These are phyloP conservation scores for Phytopythium delawarense DNA, from an alignment of 352 stramenopile species.

Conservation along the genomic window DNA sequence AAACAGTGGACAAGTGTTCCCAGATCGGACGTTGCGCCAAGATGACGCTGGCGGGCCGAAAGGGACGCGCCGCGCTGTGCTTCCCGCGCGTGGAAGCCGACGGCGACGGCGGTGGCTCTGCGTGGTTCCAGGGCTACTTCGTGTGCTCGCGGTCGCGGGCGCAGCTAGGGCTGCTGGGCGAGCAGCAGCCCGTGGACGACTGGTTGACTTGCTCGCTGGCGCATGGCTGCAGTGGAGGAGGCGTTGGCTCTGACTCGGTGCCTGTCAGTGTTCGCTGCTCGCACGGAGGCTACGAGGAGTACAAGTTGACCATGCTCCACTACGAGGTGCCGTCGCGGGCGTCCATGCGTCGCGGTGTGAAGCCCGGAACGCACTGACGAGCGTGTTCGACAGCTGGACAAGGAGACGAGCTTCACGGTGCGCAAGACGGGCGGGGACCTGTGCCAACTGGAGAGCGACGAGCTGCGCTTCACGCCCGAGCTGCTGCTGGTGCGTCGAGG, in stretches of 20 bases:
- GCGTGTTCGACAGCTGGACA: constrained; percentile 6
- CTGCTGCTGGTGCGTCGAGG: constrained; percentile 25
- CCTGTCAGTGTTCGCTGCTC: constrained; percentile 41
- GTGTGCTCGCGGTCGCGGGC: constrained; percentile 24
- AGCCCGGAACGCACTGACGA: background rate
- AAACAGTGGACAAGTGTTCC: background rate
- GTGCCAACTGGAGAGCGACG: constrained; percentile 44
- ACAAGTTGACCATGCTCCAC: constrained; percentile 50
- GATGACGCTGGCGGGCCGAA: constrained; percentile 20
- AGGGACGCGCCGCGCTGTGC: constrained; percentile 48
- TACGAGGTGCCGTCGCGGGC: constrained; percentile 27
- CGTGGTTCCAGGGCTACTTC: constrained; percentile 74
- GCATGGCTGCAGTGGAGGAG: too few species aligned
- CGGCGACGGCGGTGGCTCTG: constrained; percentile 11
- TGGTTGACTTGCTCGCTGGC: constrained; percentile 19
- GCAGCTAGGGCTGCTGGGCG: constrained; percentile 55
- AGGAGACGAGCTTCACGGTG: constrained; percentile 38
- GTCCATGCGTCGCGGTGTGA: background rate
- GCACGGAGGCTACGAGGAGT: constrained; percentile 66
- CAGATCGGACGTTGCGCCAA: background rate
- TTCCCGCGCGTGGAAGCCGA: constrained; percentile 26
- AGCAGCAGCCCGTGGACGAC: constrained; percentile 59
- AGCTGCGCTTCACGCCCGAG: constrained; percentile 32
- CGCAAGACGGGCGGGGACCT: constrained; percentile 60
- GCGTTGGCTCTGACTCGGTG: background rate